Evolutionary conservation across 2,329 filamentous ascomycete genomes (phyloP).

Genomic region (Colletotrichum brevisporum): DNA sequence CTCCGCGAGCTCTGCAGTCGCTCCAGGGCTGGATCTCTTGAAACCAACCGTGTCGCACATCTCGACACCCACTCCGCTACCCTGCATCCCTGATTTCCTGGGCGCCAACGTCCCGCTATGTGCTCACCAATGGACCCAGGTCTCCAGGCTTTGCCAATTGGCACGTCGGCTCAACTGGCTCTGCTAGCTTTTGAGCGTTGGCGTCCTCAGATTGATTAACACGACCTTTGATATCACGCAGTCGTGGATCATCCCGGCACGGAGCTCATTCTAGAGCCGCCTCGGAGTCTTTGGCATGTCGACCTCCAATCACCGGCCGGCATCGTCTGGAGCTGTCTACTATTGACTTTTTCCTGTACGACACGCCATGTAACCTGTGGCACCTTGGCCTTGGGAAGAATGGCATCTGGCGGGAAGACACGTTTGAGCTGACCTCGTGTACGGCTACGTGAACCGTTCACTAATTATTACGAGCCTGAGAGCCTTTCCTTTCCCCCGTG

Average conservation of each 20-base stretch:
- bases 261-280: constrained; percentile 22
- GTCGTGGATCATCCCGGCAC: constrained; percentile 36
- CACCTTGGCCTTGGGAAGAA: constrained; percentile 14
- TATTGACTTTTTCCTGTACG: constrained; percentile 31
- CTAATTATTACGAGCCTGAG: constrained; percentile 1
- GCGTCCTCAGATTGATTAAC: constrained; percentile 37
- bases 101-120: constrained; percentile 27
- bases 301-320: constrained; percentile 19
- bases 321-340: constrained; percentile 2
- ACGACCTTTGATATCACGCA: constrained; percentile 9
- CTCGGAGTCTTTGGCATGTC: background rate
- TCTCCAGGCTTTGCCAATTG: constrained; percentile 10
- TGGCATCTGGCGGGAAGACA: background rate
- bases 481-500: background rate
- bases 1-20: constrained; percentile 19
- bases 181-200: constrained; percentile 23
- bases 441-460: background rate
- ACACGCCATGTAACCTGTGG: constrained; percentile 33
- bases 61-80: constrained; percentile 38
- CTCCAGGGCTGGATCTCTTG: constrained; percentile 34
- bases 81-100: constrained; percentile 33
- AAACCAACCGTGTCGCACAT: constrained; percentile 42
- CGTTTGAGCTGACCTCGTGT: constrained; percentile 19
- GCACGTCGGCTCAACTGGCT: constrained; percentile 10
- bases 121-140: constrained; percentile 6